phyloP scores from a whole-genome alignment of 306 rosid species.

The Ochetophila trinervis region DNA sequence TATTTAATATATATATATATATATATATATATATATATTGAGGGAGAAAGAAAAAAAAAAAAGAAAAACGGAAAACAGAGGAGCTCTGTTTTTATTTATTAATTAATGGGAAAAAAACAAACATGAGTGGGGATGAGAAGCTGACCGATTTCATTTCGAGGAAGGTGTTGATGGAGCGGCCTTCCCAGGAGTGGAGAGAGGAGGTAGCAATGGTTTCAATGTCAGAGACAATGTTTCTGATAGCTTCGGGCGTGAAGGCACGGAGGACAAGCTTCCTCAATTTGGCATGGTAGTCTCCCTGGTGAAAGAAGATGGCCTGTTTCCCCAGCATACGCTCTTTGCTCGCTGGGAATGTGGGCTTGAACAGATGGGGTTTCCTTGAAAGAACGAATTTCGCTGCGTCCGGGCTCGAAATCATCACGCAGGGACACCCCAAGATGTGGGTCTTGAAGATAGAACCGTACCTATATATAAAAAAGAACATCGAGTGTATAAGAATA shows the following conservation, averaged over 20 bases:
- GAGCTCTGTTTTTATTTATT: conserved; percentile 7
- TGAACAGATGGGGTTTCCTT: conserved; percentile 69
- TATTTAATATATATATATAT: too few relatives aligned
- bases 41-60: too few relatives aligned
- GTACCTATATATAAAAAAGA: conserved; percentile 40
- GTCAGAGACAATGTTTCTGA: conserved; percentile 41
- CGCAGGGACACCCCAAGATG: conserved; percentile 95
- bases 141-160: conserved; percentile 90
- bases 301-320: conserved; percentile 87
- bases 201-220: conserved; percentile 70
- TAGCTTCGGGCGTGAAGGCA: conserved; percentile 73
- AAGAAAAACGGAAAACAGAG: too few relatives aligned
- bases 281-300: conserved; percentile 89
- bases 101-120: not conserved
- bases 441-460: conserved; percentile 95
- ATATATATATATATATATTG: too few relatives aligned
- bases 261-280: conserved; percentile 86
- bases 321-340: conserved; percentile 97
- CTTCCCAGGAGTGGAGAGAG: conserved; percentile 65
- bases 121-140: not conserved
- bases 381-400: conserved; percentile 83
- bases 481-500: not conserved
- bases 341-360: conserved; percentile 92
- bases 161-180: conserved; percentile 60
- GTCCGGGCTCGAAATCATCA: conserved; percentile 88